Percentiles rank a stretch among this genome's conserved stretches.
Evolutionary conservation across 768 basidiomycete species (phyloP).

Genomic region (Hygrophoropsis aurantiaca): DNA sequence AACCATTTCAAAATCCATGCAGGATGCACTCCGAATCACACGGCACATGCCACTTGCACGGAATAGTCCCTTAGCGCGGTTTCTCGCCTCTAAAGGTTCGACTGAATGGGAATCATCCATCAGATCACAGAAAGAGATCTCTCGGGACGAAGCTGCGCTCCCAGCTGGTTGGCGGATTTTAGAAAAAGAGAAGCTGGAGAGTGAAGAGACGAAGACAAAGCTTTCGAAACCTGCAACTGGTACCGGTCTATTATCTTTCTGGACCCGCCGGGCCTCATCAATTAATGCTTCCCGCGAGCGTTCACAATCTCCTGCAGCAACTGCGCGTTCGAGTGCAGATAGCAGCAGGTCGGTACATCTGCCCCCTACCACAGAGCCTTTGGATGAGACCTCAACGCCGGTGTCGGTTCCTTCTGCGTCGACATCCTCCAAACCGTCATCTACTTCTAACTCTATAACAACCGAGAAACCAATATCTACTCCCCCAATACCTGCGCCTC

Average conservation of each 20-base stretch:
- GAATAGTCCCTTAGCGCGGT: slow-evolving; percentile 67
- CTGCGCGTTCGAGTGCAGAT: slow-evolving; percentile 31
- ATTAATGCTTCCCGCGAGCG: slow-evolving; percentile 18
- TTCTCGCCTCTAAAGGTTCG: slow-evolving; percentile 69
- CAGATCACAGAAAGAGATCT: slow-evolving; percentile 48
- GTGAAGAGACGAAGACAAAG: slow-evolving; percentile 43
- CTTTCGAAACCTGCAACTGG: slow-evolving; percentile 36
- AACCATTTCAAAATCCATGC: slow-evolving; percentile 55
- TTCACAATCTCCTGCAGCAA: slow-evolving; percentile 16
- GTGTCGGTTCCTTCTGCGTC: slow-evolving; percentile 3
- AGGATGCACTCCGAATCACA: slow-evolving; percentile 62
- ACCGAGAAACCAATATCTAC: slow-evolving; percentile 1
- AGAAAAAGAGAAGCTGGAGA: slow-evolving; percentile 46
- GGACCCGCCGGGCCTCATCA: slow-evolving; percentile 45
- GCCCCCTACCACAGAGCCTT: slow-evolving; percentile 7
- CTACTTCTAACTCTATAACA: slow-evolving; percentile 2
- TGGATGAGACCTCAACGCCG: slow-evolving; percentile 16
- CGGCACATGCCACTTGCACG: slow-evolving; percentile 54
- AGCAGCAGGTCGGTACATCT: slow-evolving; percentile 12
- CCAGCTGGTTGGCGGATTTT: slow-evolving; percentile 76
- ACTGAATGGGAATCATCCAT: slow-evolving; percentile 74
- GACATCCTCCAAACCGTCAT: slow-evolving; percentile 10
- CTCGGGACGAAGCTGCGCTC: slow-evolving; percentile 49
- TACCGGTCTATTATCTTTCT: slow-evolving; percentile 72
- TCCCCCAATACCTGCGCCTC: neutral